phyloP scores from a whole-genome alignment of 768 basidiomycete species.

The Mrakia gelida region DNA sequence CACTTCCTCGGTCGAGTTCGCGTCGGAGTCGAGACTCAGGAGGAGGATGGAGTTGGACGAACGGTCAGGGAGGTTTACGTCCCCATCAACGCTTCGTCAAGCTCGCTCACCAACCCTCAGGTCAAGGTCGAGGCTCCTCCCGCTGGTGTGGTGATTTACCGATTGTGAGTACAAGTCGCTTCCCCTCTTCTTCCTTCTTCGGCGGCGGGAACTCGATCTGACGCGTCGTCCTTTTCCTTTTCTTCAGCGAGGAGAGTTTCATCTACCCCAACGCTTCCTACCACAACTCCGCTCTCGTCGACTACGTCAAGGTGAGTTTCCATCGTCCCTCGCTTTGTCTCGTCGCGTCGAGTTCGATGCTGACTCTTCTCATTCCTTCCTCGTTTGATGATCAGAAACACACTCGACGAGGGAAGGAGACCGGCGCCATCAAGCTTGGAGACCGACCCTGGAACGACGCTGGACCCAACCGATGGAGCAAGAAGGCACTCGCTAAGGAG shows the following conservation, averaged over 20 bases:
- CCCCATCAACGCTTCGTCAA: conserved; percentile 54
- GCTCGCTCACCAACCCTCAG: conserved; percentile 57
- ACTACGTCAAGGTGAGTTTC: conserved; percentile 59
- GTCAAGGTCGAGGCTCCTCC: conserved; percentile 71
- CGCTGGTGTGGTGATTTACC: conserved; percentile 85
- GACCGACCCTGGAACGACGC: conserved; percentile 96
- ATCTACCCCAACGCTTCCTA: conserved; percentile 51
- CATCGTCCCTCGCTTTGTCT: too few relatives aligned
- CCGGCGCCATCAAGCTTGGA: conserved; percentile 56
- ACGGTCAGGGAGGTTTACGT: conserved; percentile 56
- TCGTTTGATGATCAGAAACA: conserved; percentile 43
- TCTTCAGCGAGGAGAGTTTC: conserved; percentile 62
- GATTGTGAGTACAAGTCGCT: conserved; percentile 40
- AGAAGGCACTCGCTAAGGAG: conserved; percentile 51
- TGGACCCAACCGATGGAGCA: conserved; percentile 52
- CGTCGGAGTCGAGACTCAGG: conserved; percentile 43
- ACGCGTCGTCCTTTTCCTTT: too few relatives aligned
- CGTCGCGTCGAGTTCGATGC: too few relatives aligned
- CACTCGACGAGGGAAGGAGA: conserved; percentile 71
- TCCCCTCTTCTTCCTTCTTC: too few relatives aligned
- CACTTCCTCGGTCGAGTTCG: conserved; percentile 83
- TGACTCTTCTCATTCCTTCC: too few relatives aligned
- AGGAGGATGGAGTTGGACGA: neutral
- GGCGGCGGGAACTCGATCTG: too few relatives aligned
- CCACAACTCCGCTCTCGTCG: conserved; percentile 67